Base-by-base conservation (phyloP, 306 rosid species). In the Inga laurina region DNA sequence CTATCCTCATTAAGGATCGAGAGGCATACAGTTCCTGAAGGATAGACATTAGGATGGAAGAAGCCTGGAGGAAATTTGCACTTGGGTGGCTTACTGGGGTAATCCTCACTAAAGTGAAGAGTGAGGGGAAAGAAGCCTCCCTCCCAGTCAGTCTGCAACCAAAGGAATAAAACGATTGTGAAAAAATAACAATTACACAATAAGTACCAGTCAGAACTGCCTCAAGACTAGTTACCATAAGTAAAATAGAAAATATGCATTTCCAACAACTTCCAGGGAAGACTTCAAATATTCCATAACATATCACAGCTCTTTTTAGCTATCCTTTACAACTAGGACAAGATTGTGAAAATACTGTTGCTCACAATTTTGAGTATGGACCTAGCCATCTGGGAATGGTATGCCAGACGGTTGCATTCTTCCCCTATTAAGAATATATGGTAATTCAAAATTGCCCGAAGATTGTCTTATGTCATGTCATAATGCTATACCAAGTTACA, bases 31-130 rank as follows among this genome's bases (percentile, higher is more conserved):
- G 86, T 71, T 59, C 86, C 82, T 32, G 82, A 83, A 16, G 79
- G 86, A 54, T 82, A 82, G 43, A 76, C 82, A 77, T 82, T 82
- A 6, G 85, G 85, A 18, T 77, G 85, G 78, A 82, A 82, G 78
- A 82, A 82, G 3, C 85, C 82, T 57, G 72, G 78, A 21, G 82
- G 79, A 71, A 83, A 77, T 65, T 61, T 83, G 70, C 86, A 83
- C 74, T 83, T 82, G 21, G 81, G 85, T 10, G 85, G 85, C 46
- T 82, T 75, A 51, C 84, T 81, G 18, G 84, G 84, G 51, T 81
- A 81, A 39, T 79, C 82, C 45, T 79, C 82, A 37, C 76, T 48
- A 22, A 79, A 79, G 67, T 68, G 56, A 41, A 83, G 72, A 2
- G 82, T 57, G 43, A 77, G 67, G 16, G 86, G 82, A 39, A 18